Percentiles rank a stretch among this genome's conserved stretches.
Conservation (phyloP, 345 rosid genomes). For the Psidium guajava region DNA sequence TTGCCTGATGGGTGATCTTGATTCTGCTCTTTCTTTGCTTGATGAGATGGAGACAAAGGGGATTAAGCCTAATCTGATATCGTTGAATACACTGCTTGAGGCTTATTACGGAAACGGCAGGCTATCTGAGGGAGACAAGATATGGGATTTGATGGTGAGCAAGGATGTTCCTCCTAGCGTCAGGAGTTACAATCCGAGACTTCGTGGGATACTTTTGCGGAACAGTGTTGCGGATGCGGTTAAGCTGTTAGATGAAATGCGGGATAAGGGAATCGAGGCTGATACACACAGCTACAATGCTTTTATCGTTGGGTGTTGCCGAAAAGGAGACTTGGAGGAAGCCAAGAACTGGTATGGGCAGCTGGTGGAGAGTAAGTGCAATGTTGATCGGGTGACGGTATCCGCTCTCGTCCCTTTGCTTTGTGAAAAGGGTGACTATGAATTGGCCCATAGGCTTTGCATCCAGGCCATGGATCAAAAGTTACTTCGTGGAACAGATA, state of each 20-base stretch:
- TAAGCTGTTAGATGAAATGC: slow-evolving; percentile 17
- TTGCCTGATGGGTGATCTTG: slow-evolving; percentile 15
- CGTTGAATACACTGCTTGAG: slow-evolving; percentile 16
- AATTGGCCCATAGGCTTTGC: slow-evolving; percentile 8
- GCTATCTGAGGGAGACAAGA: slow-evolving; percentile 14
- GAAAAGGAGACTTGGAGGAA: slow-evolving; percentile 7
- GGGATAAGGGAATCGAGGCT: slow-evolving; percentile 4
- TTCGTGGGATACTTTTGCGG: slow-evolving; percentile 11
- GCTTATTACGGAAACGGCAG: slow-evolving; percentile 12
- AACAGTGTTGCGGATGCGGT: slow-evolving; percentile 8
- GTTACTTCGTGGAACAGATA: not conserved
- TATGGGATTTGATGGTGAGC: slow-evolving; percentile 18
- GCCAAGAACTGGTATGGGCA: slow-evolving; percentile 16
- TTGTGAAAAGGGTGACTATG: slow-evolving; percentile 19
- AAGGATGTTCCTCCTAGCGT: slow-evolving; percentile 10
- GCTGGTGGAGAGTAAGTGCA: not conserved
- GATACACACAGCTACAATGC: slow-evolving; percentile 16
- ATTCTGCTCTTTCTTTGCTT: slow-evolving; percentile 7
- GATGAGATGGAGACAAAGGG: slow-evolving; percentile 14
- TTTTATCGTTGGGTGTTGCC: slow-evolving; percentile 12
- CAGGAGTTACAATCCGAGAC: slow-evolving; percentile 12
- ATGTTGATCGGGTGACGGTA: slow-evolving; percentile 1
- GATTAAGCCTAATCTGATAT: slow-evolving; percentile 5
- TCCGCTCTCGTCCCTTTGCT: slow-evolving; percentile 7
- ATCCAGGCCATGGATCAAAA: not conserved